Evolutionary conservation across 1,284 basidiomycete species (phyloP).

Genomic region (Pyrrhoderma lamaoense): DNA sequence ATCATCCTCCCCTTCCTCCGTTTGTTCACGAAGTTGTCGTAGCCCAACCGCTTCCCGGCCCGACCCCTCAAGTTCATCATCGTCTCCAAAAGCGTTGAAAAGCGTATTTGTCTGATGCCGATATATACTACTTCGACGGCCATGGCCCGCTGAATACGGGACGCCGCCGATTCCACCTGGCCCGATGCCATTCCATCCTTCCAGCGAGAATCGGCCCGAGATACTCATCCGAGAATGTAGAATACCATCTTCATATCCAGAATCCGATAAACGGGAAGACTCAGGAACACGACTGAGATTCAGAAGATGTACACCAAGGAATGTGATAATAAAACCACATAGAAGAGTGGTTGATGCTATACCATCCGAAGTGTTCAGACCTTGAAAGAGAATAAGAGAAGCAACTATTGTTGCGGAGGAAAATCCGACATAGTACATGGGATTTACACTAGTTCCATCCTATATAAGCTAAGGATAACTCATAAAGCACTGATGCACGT

Average conservation of each 20-base stretch:
- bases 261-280: conserved; percentile 34
- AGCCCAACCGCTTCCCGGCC: conserved; percentile 32
- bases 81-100: conserved; percentile 56
- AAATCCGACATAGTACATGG: conserved; percentile 98
- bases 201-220: conserved; percentile 61
- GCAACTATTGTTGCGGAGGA: conserved; percentile 94
- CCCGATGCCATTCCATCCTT: conserved; percentile 54
- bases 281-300: conserved; percentile 74
- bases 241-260: conserved; percentile 62
- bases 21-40: conserved; percentile 35
- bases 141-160: conserved; percentile 33
- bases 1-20: conserved; percentile 32
- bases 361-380: conserved; percentile 86
- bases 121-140: conserved; percentile 47
- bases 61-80: conserved; percentile 22
- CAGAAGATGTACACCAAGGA: conserved; percentile 87
- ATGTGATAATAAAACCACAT: conserved; percentile 83
- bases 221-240: conserved; percentile 70
- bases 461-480: conserved; percentile 1
- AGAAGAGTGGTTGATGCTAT: conserved; percentile 81
- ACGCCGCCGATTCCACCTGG: conserved; percentile 29
- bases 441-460: conserved; percentile 69
- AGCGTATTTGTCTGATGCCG: conserved; percentile 52
- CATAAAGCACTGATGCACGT: conserved; percentile 31
- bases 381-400: conserved; percentile 93